Percentiles rank a stretch among this genome's conserved stretches.
Evolutionary conservation across 2,329 filamentous ascomycete genomes (phyloP).

Genomic region (Arthrobotrys conoides): DNA sequence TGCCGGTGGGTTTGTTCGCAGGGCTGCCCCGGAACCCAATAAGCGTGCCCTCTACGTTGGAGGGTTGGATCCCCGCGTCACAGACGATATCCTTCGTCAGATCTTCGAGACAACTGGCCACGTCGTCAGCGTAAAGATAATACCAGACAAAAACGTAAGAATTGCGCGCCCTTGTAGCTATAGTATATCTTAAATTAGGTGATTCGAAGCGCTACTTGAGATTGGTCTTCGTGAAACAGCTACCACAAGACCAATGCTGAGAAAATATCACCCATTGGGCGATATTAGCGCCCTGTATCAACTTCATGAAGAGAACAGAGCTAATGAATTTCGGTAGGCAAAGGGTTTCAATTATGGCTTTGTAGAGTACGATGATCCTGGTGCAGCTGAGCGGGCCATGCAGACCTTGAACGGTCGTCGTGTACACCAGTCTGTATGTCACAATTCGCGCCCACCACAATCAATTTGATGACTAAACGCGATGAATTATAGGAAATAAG

Average conservation of each 20-base stretch:
- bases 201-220: not conserved
- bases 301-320: not conserved
- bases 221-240: not conserved
- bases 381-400: constrained; percentile 96
- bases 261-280: constrained; percentile 11
- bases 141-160: constrained; percentile 98
- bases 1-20: constrained; percentile 83
- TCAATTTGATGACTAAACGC: constrained; percentile 39
- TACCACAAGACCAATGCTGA: constrained; percentile 2
- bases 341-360: constrained; percentile 99
- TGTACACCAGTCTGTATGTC: constrained; percentile 90
- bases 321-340: constrained; percentile 72
- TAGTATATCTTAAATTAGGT: constrained; percentile 36
- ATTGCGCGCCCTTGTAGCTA: constrained; percentile 20
- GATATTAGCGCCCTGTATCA: constrained; percentile 14
- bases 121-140: constrained; percentile 99
- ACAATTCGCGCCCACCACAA: constrained; percentile 28
- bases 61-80: constrained; percentile 92
- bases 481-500: constrained; percentile 82
- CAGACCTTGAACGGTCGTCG: constrained; percentile 93
- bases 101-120: constrained; percentile 99
- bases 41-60: constrained; percentile 97
- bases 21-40: constrained; percentile 96
- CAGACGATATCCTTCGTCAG: constrained; percentile 94
- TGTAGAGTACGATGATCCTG: constrained; percentile 97